Evolutionary conservation across 345 rosid genomes (phyloP).

Genomic region (Syzygium jambos): DNA sequence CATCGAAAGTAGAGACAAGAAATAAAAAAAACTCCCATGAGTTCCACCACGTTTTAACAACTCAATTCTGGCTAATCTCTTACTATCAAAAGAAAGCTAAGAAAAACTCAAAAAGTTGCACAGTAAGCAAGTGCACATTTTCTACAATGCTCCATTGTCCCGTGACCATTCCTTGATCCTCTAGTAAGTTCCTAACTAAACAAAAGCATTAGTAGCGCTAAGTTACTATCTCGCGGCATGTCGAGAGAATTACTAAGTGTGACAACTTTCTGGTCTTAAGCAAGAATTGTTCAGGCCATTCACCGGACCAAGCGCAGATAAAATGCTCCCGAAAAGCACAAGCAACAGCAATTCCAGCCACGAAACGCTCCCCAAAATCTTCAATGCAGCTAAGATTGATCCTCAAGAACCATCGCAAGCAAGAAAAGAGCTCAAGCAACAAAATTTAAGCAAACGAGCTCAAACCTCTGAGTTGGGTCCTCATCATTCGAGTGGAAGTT

Average conservation of each 20-base stretch:
- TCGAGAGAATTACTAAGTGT: neutral
- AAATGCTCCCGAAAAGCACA: neutral
- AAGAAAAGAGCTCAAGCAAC: neutral
- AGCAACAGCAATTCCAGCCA: neutral
- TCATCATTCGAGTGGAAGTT: conserved; percentile 79
- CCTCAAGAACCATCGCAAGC: neutral
- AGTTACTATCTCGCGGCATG: neutral
- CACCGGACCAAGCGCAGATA: neutral
- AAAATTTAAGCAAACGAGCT: neutral
- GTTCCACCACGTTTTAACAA: neutral
- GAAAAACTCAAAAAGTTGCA: neutral
- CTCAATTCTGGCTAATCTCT: neutral
- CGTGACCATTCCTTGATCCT: neutral
- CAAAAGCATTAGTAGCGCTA: neutral
- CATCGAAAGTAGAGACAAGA: neutral
- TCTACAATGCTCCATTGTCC: neutral
- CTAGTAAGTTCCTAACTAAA: neutral
- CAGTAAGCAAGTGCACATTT: neutral
- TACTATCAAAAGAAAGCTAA: neutral
- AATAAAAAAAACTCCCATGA: neutral
- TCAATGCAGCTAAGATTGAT: neutral
- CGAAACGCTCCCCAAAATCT: neutral
- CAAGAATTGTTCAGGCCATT: neutral
- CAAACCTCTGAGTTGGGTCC: conserved; percentile 89
- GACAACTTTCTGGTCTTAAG: neutral